Evolutionary conservation across 306 rosid genomes (phyloP).

Genomic region (Quercus dentata): DNA sequence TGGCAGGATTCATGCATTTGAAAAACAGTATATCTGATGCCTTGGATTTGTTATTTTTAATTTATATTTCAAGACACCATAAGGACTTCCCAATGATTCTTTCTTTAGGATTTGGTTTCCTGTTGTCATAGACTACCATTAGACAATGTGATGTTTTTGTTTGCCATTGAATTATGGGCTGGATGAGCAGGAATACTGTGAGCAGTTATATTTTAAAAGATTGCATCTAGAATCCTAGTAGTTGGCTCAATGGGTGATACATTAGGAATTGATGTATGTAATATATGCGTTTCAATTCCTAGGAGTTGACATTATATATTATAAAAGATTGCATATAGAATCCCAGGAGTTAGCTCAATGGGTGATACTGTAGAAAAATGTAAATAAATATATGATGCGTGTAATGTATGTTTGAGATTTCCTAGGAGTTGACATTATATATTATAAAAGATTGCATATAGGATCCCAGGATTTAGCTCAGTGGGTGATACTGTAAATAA

Average conservation of each 20-base stretch:
- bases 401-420: too few species aligned
- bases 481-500: too few species aligned
- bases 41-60: neutral
- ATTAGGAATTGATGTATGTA: too few species aligned
- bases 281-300: too few species aligned
- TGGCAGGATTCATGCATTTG: neutral
- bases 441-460: too few species aligned
- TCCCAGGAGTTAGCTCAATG: too few species aligned
- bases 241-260: neutral
- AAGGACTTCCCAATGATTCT: neutral
- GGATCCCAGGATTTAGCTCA: too few species aligned
- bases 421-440: too few species aligned
- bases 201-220: neutral
- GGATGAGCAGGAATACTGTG: neutral
- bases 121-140: neutral
- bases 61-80: neutral
- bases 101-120: neutral
- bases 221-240: neutral
- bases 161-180: neutral
- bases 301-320: too few species aligned
- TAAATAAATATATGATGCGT: too few species aligned
- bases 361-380: too few species aligned
- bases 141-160: neutral
- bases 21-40: neutral
- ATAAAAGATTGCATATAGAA: too few species aligned